Base-by-base conservation (phyloP, 495 filamentous ascomycete species). In the Penicillium manginii region DNA sequence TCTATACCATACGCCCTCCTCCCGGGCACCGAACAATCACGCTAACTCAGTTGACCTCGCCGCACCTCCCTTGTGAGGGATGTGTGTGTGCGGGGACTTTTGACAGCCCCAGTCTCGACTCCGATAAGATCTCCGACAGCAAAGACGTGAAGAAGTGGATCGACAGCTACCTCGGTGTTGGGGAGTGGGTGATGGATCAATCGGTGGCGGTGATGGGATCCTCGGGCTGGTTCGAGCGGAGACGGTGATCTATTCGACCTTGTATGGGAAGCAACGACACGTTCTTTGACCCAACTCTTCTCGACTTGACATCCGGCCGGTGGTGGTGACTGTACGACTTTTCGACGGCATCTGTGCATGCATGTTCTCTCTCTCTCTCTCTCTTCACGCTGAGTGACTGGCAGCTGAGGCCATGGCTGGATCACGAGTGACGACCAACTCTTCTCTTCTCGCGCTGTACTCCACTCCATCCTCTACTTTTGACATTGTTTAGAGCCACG, bases 181-280 rank as follows among this genome's bases (percentile, higher is more conserved):
- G 94, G 70, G 94, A 98, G 76, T 96, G 91, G 91, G 89, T 96
- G 52, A 93, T 98, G 93, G 94, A 98, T 69, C 89, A 93, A 77
- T 94, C 92, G 5, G 91, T 97, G 26, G 93, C 93, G 26, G 81
- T 97, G 52, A 87, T 96, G 75, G 88, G 92, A 14, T 87, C 89
- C 14, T 94, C 90, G 71, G 82, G 86, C 32, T 98, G 84, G 73
- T 98, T 98, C 69, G 92, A 96, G 74, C 83, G 93, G 66, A 89
- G 81, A 69, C 86, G 93, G 74, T 96, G 80, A 86, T 63, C 14
- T 29, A 35, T 15, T 35, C 29, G 12, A 9, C 23, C 19, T 1
- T 40, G 19, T 48, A 37, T 6, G 43, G 31, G 35, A 55, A 40
- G n/a, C 39, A 58, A 49, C 32, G 22, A 55, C 40, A 35, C 51